Evolutionary conservation across 2,329 filamentous ascomycete genomes (phyloP).

Genomic region (Cercospora sp.): DNA sequence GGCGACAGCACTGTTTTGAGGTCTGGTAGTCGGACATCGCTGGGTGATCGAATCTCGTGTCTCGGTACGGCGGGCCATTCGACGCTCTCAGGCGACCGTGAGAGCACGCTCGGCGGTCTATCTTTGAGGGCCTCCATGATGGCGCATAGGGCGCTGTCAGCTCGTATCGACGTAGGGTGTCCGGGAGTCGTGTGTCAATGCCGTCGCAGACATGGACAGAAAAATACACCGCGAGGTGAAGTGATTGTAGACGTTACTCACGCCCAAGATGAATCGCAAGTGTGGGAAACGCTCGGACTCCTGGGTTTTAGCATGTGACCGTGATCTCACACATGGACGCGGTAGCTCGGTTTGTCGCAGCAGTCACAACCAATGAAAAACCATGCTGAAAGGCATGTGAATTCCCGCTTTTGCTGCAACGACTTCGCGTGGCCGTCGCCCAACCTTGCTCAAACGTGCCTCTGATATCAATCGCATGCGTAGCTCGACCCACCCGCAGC

Average conservation of each 20-base stretch:
- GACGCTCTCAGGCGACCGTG: constrained; percentile 37
- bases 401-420: neutral
- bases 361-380: neutral
- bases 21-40: constrained; percentile 45
- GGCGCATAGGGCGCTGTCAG: constrained; percentile 20
- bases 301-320: too few species aligned
- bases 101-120: constrained; percentile 45
- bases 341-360: too few species aligned
- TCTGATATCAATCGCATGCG: neutral
- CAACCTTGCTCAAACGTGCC: neutral
- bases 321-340: too few species aligned
- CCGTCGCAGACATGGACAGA: constrained; percentile 19
- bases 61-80: constrained; percentile 24
- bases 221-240: neutral
- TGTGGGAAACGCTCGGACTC: constrained; percentile 1
- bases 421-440: neutral
- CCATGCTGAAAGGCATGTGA: neutral
- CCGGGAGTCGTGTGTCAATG: constrained; percentile 20
- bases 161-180: constrained; percentile 26
- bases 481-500: neutral
- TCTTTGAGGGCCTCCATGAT: constrained; percentile 38
- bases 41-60: constrained; percentile 27
- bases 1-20: constrained; percentile 47
- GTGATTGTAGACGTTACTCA: neutral
- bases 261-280: constrained; percentile 2